Base-by-base conservation (phyloP, 2,329 filamentous ascomycete species). In the Coniochaeta prunicola region DNA sequence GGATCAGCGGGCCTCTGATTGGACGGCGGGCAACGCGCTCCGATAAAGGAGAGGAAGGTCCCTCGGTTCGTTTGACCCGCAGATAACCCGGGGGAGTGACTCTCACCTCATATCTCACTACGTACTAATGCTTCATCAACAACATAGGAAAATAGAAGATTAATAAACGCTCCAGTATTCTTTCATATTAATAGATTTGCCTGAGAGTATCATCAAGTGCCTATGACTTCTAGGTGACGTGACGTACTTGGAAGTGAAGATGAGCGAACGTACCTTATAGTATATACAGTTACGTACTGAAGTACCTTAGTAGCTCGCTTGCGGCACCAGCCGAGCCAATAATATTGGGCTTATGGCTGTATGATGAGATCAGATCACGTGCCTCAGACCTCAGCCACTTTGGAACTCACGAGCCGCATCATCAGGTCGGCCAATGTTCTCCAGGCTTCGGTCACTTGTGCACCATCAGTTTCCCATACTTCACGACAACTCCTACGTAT, bases 21-120 rank as follows among this genome's bases (percentile, higher is more conserved):
- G 56, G 56, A 34, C 56, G 17, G 28, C 26, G 9, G 53, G 53
- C 7, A 13, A 17, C n/a, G 30, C 15, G 36, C 56, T 57, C 56
- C 56, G 56, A 57, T 57, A 57, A 42, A 57, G 56, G 56, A 57
- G 56, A 57, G 38, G 19, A 55, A 53, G 48, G 48, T 53, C 10
- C 45, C 45, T 30, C 45, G 45, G 45, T 26, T 50, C n/a, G 24
- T 50, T n/a, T 30, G 45, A 17, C 30, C 45, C 45, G 45, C 21
- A 26, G 26, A 50, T 50, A 30, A 17, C 24, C n/a, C n/a, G n/a
- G n/a, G n/a, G n/a, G n/a, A n/a, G n/a, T n/a, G n/a, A n/a, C n/a
- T n/a, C n/a, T n/a, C n/a, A n/a, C n/a, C n/a, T n/a, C n/a, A n/a
- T n/a, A n/a, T n/a, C n/a, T n/a, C n/a, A n/a, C n/a, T n/a, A n/a